Conservation (phyloP, 2,329 filamentous ascomycete species). For the Cladosporium cucumerinum region DNA sequence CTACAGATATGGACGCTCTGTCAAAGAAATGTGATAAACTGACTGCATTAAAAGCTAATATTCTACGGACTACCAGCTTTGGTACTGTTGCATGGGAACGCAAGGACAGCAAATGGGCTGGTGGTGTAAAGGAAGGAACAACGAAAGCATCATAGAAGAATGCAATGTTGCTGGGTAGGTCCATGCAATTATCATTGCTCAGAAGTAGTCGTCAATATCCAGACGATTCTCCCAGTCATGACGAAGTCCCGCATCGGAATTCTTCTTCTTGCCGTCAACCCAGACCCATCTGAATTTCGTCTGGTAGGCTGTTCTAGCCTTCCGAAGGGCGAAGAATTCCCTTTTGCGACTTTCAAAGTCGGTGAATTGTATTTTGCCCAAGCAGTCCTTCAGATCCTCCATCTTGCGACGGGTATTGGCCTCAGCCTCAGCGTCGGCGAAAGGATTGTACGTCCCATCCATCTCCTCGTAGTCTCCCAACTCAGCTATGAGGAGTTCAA, state of each 20-base stretch:
- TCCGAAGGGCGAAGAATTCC: not conserved
- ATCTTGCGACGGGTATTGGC: not conserved
- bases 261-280: not conserved
- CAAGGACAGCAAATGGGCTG: slow-evolving; percentile 31
- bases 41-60: slow-evolving; percentile 37
- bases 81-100: slow-evolving; percentile 34
- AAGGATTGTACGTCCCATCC: too few species aligned
- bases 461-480: too few species aligned
- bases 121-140: slow-evolving; percentile 10
- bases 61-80: slow-evolving; percentile 35
- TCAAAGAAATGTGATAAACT: slow-evolving; percentile 35
- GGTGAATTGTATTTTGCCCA: not conserved
- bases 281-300: too few species aligned
- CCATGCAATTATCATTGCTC: too few species aligned
- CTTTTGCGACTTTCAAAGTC: not conserved
- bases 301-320: not conserved
- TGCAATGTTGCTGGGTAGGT: too few species aligned
- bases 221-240: too few species aligned
- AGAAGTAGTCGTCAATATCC: too few species aligned
- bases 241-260: too few species aligned
- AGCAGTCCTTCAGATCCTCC: not conserved
- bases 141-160: not conserved
- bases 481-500: too few species aligned
- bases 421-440: not conserved
- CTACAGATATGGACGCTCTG: slow-evolving; percentile 35